Conservation (phyloP, 164 flowering plant species). For the Annona squamosa region DNA sequence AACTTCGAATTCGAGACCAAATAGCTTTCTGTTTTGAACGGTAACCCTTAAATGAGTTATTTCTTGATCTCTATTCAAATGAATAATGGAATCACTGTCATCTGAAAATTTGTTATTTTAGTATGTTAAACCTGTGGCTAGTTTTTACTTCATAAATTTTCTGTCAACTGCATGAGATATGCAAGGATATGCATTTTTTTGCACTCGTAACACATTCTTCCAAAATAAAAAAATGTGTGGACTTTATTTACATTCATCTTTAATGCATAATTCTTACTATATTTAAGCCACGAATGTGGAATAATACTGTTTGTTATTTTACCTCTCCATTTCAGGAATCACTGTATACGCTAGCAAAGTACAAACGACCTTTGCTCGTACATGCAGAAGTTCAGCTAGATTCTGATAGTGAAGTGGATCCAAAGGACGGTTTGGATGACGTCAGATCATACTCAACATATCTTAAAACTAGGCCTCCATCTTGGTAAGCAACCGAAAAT, state of each 20-base stretch:
- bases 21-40: too few species aligned
- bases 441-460: slow-evolving; percentile 70
- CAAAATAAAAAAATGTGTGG: not conserved
- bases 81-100: too few species aligned
- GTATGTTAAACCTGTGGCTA: not conserved
- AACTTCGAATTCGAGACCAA: too few species aligned
- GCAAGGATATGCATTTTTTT: not conserved
- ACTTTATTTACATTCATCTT: not conserved
- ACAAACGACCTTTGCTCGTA: slow-evolving; percentile 84
- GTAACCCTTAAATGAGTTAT: too few species aligned
- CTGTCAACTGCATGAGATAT: not conserved
- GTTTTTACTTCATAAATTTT: not conserved
- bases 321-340: slow-evolving; percentile 46
- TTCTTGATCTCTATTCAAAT: too few species aligned
- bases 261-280: not conserved
- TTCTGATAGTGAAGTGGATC: slow-evolving; percentile 20
- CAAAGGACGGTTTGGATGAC: slow-evolving; percentile 25
- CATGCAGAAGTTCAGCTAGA: slow-evolving; percentile 78
- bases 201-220: not conserved
- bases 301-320: not conserved
- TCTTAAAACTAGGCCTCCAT: slow-evolving; percentile 81
- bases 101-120: too few species aligned
- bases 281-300: not conserved
- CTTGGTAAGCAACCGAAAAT: slow-evolving; percentile 37
- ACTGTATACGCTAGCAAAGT: slow-evolving; percentile 66